Evolutionary conservation across 345 rosid genomes (phyloP), one percentile per base, ranked within the genome.

Genomic region (Combretum micranthum): DNA sequence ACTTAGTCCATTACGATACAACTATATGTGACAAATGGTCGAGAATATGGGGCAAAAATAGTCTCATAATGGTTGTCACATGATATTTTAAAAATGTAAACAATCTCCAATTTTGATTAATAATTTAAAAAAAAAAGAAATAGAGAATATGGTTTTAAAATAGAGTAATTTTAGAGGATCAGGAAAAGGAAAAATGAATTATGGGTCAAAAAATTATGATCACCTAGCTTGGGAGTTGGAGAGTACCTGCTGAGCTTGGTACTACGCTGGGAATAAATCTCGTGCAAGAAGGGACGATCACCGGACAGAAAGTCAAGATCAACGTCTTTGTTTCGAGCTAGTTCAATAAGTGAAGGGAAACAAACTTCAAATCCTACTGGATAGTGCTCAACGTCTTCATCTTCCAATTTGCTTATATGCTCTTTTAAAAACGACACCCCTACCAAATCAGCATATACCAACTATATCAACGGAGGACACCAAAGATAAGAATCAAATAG

Each of bases 331-430:
- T 69, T 64, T 47, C 77, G 66, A 20, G 95, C 96, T 16, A 74
- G 55, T 53, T 80, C 87, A 7, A 86, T 69, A 21, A 86, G 71
- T 4, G 91, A 86, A 65, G 94, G 94, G 51, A 88, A 86, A 42
- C 85, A 87, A 42, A 88, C 83, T 72, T 88, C 96, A 25, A 88
- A 88, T 7, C 91, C 96, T 13, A 82, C 78, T 0, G 91, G 91
- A 94, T 86, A 82, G 66, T 86, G 95, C 55, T 77, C 87, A 32
- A 68, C 69, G 43, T 72, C 68, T 63, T 86, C 96, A 17, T 80
- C 77, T 60, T 72, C 77, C 11, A 88, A 72, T 72, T 80, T 84
- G 50, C 64, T 61, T 4, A 86, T 53, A 60, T 88, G 83, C 20
- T 74, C 76, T 12, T 69, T 69, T 19, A 88, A 75, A 77, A 83